phyloP scores from a whole-genome alignment of 108 stramenopile genomes.

The Cyclotella cryptica region DNA sequence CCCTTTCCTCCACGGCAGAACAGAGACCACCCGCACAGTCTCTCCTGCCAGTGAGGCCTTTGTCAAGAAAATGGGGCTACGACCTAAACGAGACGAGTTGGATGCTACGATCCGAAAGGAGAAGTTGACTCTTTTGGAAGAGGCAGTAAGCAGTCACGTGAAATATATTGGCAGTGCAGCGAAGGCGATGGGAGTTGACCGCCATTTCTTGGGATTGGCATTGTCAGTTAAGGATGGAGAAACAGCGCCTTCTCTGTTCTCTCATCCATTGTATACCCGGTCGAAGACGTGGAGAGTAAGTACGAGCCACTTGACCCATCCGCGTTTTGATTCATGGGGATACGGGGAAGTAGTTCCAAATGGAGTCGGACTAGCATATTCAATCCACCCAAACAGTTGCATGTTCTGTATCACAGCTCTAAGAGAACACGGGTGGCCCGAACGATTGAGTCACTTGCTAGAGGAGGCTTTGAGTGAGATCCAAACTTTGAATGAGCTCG shows the following conservation, averaged over 20 bases:
- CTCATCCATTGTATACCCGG: slow-evolving; percentile 75
- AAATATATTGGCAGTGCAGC: slow-evolving; percentile 75
- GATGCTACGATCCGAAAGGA: slow-evolving; percentile 42
- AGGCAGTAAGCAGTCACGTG: slow-evolving; percentile 78
- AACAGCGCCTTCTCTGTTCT: slow-evolving; percentile 67
- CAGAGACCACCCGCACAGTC: slow-evolving; percentile 82
- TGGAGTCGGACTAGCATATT: slow-evolving; percentile 90
- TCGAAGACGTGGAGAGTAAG: slow-evolving; percentile 91
- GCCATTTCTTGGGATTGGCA: slow-evolving; percentile 85
- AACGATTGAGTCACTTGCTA: slow-evolving; percentile 65
- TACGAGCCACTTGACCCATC: slow-evolving; percentile 91
- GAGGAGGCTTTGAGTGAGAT: slow-evolving; percentile 89
- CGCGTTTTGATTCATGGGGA: slow-evolving; percentile 89
- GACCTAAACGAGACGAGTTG: slow-evolving; percentile 48
- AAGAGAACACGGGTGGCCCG: slow-evolving; percentile 69
- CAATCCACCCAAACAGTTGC: slow-evolving; percentile 76
- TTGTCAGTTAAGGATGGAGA: slow-evolving; percentile 69
- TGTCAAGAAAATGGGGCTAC: slow-evolving; percentile 64
- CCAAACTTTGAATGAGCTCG: slow-evolving; percentile 69
- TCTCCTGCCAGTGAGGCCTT: slow-evolving; percentile 66
- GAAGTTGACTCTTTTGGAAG: slow-evolving; percentile 66
- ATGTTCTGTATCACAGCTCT: slow-evolving; percentile 85
- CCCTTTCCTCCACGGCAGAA: slow-evolving; percentile 79
- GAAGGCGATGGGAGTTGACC: slow-evolving; percentile 85
- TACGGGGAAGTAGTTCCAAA: slow-evolving; percentile 93